Evolutionary conservation across 1,284 basidiomycete species (phyloP), one percentile per base, ranked within the genome.

Genomic region (Ustilago nuda): DNA sequence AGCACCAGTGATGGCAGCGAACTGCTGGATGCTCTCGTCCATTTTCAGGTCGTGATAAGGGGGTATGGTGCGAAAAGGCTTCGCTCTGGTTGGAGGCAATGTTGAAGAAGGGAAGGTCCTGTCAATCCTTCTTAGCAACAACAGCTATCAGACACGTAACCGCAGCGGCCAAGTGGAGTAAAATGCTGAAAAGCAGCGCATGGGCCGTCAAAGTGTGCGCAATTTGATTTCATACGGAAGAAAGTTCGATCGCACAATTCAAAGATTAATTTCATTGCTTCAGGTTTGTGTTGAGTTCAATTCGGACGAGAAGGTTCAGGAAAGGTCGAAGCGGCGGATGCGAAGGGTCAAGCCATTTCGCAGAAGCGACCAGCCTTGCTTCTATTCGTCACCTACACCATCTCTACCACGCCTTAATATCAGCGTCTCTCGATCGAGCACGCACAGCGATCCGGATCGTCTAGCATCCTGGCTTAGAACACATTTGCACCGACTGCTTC

Each of bases 1-100:
- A 19, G 80, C 79, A 27, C 86, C 86, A 7, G 87, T 87, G 72
- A 87, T 79, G 43, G 75, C 74, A 59, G 74, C 61, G 56, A 80
- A 84, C 51, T 84, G 82, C 30, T 79, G 68, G 17, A 84, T 72
- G 30, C 56, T 65, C 15, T 81, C 76, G 66, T 82, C 78, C 82
- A 83, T 84, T 41, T 35, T 66, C 13, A 37, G n/a, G 23, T 30
- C 13, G 35, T 41, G 52, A 30, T 36, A 61, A 48, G 56, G 37
- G 32, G 19, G 23, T 13, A 32, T 8, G 15, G 19, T 45, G 43
- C n/a, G 19, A 7, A 45, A 6, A 45, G 43, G 43, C n/a, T 45
- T 11, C 8, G 43, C 43, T 45, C 23, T 3, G 23, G 43, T 19
- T 45, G 43, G 7, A 19, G 3, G n/a, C 5, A 45, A 15, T 45